Evolutionary conservation across 140 eudicot genomes (phyloP).

Genomic region (Flaveria floridana): DNA sequence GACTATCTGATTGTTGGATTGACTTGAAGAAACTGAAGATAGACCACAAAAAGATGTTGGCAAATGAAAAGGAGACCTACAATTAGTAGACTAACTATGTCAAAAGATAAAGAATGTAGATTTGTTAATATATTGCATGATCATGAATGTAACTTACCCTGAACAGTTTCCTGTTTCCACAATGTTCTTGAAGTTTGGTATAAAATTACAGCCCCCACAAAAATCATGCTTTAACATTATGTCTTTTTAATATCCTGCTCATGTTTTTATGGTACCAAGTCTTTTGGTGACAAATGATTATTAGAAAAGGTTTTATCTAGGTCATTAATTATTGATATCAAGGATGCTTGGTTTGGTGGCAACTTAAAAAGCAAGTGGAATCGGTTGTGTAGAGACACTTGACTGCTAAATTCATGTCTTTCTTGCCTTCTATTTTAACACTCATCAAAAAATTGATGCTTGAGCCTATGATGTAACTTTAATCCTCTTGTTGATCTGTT

Average conservation of each 20-base stretch:
- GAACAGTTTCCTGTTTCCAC: background rate
- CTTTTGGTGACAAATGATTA: constrained; percentile 8
- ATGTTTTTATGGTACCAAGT: background rate
- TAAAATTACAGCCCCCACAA: background rate
- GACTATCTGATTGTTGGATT: background rate
- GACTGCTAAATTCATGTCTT: constrained; percentile 6
- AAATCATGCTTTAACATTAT: background rate
- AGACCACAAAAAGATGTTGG: background rate
- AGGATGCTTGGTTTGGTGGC: constrained; percentile 13
- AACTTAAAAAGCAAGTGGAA: constrained; percentile 3
- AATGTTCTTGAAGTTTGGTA: background rate
- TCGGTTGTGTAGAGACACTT: constrained; percentile 1
- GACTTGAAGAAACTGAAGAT: background rate
- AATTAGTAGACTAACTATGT: constrained; percentile 6
- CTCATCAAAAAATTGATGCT: constrained; percentile 19
- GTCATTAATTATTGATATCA: constrained; percentile 14
- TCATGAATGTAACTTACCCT: too few relatives aligned
- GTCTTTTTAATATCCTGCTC: background rate
- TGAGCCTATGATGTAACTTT: constrained; percentile 28
- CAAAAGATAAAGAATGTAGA: too few relatives aligned
- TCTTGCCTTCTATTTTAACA: constrained; percentile 9
- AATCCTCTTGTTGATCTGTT: constrained; percentile 26
- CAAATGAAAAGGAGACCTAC: constrained; percentile 3
- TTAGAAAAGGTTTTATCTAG: constrained; percentile 17
- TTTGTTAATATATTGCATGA: too few relatives aligned